Evolutionary conservation across 1,139 yeast species (phyloP), one percentile per base, ranked within the genome.

Genomic region (Taiozyma sp.): DNA sequence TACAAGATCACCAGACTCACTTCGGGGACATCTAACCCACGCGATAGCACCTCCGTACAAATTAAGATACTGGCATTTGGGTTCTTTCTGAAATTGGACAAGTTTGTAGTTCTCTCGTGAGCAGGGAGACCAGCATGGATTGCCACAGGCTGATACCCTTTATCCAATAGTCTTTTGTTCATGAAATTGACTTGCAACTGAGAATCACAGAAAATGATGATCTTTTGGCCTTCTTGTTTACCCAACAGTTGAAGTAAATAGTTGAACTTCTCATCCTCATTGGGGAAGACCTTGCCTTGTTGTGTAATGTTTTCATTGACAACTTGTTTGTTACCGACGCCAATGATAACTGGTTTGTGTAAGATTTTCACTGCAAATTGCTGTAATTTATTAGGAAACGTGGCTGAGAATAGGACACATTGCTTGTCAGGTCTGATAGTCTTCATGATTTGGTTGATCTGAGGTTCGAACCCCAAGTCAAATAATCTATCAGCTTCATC

Each of bases 401-500:
- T 95, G 0, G 99, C 99, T 12, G 97, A 89, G 65, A 93, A 93
- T 39, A 95, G 68, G 7, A 92, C 95, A n/a, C 96, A 88, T 65
- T 93, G 99, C 50, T 87, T 74, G 64, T 92, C 97, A 0, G 96
- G 96, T 49, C 98, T 75, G 2, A 90, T 78, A 45, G 87, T 87
- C 32, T 80, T 75, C 62, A 91, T 75, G 30, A 95, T 86, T 62
- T 90, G 89, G 61, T 81, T 83, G 4, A 95, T 92, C 65, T 95
- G 99, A 0, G 99, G 99, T 63, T 91, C 99, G 70, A 95, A 95
- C 2, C 99, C 99, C 80, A 93, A 76, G 68, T 93, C 99, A 71
- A 92, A 92, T 88, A 93, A 84, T 59, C 99, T 73, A 68, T 95
- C 99, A 1, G 99, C 98, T 66, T 95, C 99, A 66, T 95, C 99